Percentiles rank a stretch among this genome's conserved stretches.
phyloP scores from a whole-genome alignment of 306 rosid genomes.

The Urtica urens region DNA sequence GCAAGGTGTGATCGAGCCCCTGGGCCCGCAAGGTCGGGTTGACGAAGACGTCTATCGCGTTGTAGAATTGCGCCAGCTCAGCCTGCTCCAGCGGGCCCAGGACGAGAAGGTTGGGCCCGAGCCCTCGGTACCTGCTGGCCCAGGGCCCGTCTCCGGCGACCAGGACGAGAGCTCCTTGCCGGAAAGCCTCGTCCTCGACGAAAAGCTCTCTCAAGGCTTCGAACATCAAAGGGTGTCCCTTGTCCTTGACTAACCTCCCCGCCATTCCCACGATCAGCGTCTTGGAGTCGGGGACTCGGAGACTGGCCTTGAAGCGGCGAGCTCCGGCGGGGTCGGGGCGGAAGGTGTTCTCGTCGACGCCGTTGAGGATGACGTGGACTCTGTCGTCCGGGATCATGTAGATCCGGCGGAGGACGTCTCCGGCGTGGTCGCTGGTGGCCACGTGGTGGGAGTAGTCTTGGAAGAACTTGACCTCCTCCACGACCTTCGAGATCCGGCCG shows the following conservation, averaged over 20 bases:
- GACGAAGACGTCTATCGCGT: conserved; percentile 42
- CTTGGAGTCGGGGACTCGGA: conserved; percentile 28
- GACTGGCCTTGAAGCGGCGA: conserved; percentile 25
- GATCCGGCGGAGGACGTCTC: conserved; percentile 53
- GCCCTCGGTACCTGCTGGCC: conserved; percentile 47
- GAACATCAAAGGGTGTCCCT: conserved; percentile 63
- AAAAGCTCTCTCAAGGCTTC: conserved; percentile 43
- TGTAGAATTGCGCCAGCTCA: conserved; percentile 46
- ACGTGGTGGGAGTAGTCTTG: conserved; percentile 54
- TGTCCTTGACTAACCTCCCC: conserved; percentile 65
- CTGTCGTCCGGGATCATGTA: conserved; percentile 61
- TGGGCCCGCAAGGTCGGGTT: conserved; percentile 50
- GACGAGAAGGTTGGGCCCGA: conserved; percentile 38
- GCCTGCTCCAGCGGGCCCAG: conserved; percentile 52
- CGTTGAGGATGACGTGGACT: conserved; percentile 63
- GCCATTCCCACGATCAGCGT: conserved; percentile 53
- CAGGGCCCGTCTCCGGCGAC: conserved; percentile 80
- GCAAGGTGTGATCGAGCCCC: conserved; percentile 50
- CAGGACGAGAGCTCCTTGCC: conserved; percentile 32
- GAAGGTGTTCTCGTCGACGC: conserved; percentile 52
- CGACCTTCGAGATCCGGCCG: conserved; percentile 42
- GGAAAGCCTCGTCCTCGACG: conserved; percentile 31
- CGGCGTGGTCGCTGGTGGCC: conserved; percentile 66
- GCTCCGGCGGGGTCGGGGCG: conserved; percentile 36
- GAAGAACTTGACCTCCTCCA: conserved; percentile 47